Percentiles rank a stretch among this genome's conserved stretches.
Conservation (phyloP, 2,329 filamentous ascomycete genomes). For the Blumeria hordei region DNA sequence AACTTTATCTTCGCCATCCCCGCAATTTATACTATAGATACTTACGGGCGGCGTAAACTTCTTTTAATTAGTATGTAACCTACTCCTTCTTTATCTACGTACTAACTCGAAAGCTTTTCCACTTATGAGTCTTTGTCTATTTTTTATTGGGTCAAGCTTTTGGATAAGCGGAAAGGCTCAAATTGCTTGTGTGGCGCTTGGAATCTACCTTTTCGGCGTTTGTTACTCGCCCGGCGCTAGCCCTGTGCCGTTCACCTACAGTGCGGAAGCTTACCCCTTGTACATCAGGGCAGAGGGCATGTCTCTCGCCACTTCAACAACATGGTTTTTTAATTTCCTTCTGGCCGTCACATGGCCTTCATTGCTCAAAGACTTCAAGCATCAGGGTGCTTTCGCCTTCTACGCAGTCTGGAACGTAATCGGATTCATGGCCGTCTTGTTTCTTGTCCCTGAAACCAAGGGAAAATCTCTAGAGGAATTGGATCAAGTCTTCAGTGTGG, state of each 20-base stretch:
- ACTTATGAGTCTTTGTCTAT: conserved; percentile 38
- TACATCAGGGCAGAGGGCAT: conserved; percentile 39
- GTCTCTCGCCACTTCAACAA: conserved; percentile 23
- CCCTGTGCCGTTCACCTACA: conserved; percentile 34
- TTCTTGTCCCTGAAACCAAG: conserved; percentile 33
- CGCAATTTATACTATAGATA: conserved; percentile 36
- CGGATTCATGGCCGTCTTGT: conserved; percentile 29
- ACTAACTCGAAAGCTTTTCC: conserved; percentile 25
- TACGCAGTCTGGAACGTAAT: conserved; percentile 30
- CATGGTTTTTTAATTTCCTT: conserved; percentile 32
- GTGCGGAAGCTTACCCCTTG: conserved; percentile 36
- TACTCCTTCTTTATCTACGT: background rate
- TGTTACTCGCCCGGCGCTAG: conserved; percentile 43
- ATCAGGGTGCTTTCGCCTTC: conserved; percentile 23
- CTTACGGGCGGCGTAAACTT: conserved; percentile 33
- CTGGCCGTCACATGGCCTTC: conserved; percentile 27
- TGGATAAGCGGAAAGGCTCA: conserved; percentile 22
- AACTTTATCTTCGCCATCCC: conserved; percentile 39
- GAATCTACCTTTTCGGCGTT: conserved; percentile 38
- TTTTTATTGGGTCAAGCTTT: conserved; percentile 33
- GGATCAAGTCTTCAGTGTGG: conserved; percentile 24
- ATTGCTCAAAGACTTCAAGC: conserved; percentile 6
- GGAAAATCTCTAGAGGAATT: conserved; percentile 16
- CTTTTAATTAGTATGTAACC: conserved; percentile 14
- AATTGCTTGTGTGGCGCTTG: conserved; percentile 29